Conservation (phyloP, 2,329 filamentous ascomycete species). For the Microcera coccophila region DNA sequence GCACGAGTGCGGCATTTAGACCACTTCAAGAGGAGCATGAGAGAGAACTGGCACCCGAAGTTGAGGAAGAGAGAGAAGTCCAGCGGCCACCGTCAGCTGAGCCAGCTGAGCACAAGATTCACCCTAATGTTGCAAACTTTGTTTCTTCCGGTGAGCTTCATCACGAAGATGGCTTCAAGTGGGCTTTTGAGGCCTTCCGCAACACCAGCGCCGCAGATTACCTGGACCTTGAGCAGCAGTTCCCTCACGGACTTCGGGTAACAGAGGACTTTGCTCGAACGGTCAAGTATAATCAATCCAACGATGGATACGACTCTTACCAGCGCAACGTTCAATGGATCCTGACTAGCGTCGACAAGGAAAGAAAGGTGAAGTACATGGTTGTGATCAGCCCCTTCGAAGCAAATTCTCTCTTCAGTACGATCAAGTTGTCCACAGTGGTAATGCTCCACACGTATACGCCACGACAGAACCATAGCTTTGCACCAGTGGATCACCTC, state of each 20-base stretch:
- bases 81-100: not conserved
- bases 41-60: slow-evolving; percentile 3
- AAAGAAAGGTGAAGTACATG: slow-evolving; percentile 21
- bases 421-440: slow-evolving; percentile 2
- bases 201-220: not conserved
- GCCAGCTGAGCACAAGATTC: not conserved
- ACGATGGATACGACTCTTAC: not conserved
- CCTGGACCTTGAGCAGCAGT: not conserved
- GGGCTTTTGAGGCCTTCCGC: not conserved
- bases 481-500: slow-evolving; percentile 3
- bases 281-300: not conserved
- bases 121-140: not conserved
- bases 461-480: slow-evolving; percentile 2
- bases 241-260: slow-evolving; percentile 1
- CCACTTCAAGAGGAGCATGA: slow-evolving; percentile 5
- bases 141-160: not conserved
- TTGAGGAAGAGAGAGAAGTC: slow-evolving; percentile 2
- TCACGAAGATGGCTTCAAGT: not conserved
- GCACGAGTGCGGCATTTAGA: not conserved
- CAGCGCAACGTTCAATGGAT: slow-evolving; percentile 4
- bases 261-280: slow-evolving; percentile 2
- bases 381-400: slow-evolving; percentile 60
- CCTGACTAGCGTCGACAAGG: slow-evolving; percentile 6
- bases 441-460: slow-evolving; percentile 48
- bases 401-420: slow-evolving; percentile 37